phyloP scores from a whole-genome alignment of 2,329 filamentous ascomycete species.

The Arthroderma sp. region DNA sequence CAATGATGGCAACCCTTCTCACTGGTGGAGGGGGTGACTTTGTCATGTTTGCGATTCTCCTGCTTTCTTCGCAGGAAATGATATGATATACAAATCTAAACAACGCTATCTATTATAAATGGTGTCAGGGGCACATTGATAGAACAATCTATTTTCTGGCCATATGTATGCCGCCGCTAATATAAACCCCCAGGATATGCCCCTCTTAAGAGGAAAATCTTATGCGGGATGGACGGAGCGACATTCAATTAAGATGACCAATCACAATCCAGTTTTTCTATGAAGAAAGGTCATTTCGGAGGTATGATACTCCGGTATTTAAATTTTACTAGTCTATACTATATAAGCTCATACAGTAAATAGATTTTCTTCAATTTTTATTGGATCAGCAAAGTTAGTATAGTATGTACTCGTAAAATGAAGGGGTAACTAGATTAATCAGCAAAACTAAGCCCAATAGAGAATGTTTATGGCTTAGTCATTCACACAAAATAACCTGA shows the following conservation, averaged over 20 bases:
- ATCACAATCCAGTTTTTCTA: neutral
- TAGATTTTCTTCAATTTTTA: too few species aligned
- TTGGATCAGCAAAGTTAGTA: too few species aligned
- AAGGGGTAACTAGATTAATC: too few species aligned
- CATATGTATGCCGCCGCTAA: neutral
- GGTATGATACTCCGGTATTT: neutral
- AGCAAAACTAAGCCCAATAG: too few species aligned
- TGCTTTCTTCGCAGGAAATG: neutral
- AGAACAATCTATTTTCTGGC: too few species aligned
- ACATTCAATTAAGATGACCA: neutral
- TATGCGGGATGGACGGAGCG: neutral
- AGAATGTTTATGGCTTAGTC: too few species aligned
- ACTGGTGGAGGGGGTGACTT: slow-evolving; percentile 12
- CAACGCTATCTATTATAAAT: neutral
- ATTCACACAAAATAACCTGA: too few species aligned
- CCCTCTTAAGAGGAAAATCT: neutral
- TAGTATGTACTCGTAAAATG: too few species aligned
- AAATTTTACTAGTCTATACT: too few species aligned
- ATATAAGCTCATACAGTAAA: too few species aligned
- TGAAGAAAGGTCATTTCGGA: neutral
- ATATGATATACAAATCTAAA: neutral
- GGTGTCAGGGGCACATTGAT: neutral
- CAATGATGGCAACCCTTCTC: slow-evolving; percentile 57
- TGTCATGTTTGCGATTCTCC: slow-evolving; percentile 6
- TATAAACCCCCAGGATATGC: neutral